phyloP scores from a whole-genome alignment of 148 eudicot species.

The Vaccinium myrtillus region DNA sequence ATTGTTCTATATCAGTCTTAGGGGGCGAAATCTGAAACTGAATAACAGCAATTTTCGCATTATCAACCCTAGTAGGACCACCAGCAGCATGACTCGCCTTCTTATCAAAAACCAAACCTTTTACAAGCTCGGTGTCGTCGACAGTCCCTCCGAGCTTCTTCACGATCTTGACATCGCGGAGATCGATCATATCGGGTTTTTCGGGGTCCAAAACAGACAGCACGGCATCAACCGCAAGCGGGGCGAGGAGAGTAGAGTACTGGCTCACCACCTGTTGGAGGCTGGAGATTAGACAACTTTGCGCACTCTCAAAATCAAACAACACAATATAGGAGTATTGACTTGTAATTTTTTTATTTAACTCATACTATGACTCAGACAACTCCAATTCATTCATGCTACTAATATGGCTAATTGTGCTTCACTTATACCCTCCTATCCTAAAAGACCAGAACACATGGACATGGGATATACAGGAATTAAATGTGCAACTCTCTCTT shows the following conservation, averaged over 20 bases:
- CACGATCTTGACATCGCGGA: slow-evolving; percentile 82
- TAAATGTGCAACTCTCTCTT: not conserved
- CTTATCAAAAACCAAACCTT: slow-evolving; percentile 89
- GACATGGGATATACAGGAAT: not conserved
- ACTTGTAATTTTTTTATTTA: not conserved
- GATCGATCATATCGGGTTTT: slow-evolving; percentile 78
- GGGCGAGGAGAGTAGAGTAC: slow-evolving; percentile 86
- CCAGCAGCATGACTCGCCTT: slow-evolving; percentile 88
- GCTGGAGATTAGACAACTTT: not conserved
- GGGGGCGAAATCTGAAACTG: slow-evolving; percentile 98
- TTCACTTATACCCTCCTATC: not conserved
- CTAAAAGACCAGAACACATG: not conserved
- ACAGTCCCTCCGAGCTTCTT: slow-evolving; percentile 93
- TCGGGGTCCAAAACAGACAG: slow-evolving; percentile 76
- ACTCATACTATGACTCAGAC: not conserved
- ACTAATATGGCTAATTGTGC: not conserved
- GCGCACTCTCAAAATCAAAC: not conserved
- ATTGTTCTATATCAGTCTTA: slow-evolving; percentile 92
- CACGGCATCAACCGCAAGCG: slow-evolving; percentile 86
- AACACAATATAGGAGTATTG: not conserved
- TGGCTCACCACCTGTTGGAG: slow-evolving; percentile 63
- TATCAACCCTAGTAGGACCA: slow-evolving; percentile 80
- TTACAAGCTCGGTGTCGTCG: slow-evolving; percentile 84
- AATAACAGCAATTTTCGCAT: slow-evolving; percentile 88
- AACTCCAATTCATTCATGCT: not conserved